These are phyloP conservation scores for Phytophthora gonapodyides DNA, from an alignment of 352 stramenopile genomes.

Conservation along the genomic window DNA sequence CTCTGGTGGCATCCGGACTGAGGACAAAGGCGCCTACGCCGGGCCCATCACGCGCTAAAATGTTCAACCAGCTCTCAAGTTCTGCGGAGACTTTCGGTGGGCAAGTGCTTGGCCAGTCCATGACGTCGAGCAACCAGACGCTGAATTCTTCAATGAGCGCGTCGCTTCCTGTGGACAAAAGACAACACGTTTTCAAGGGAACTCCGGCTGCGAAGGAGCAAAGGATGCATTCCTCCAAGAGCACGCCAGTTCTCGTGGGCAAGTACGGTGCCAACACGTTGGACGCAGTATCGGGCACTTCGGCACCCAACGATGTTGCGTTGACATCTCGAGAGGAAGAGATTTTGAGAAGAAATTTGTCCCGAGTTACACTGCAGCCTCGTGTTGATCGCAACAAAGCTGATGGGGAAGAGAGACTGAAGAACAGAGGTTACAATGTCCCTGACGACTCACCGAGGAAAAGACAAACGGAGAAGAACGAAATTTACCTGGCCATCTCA, in stretches of 20 bases:
- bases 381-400: slow-evolving; percentile 50
- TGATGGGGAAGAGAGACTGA: slow-evolving; percentile 26
- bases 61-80: not conserved
- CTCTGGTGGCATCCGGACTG: slow-evolving; percentile 55
- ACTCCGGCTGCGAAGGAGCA: slow-evolving; percentile 1
- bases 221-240: slow-evolving; percentile 19
- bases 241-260: slow-evolving; percentile 14
- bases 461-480: slow-evolving; percentile 22
- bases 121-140: slow-evolving; percentile 14
- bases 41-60: not conserved
- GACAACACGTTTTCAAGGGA: not conserved
- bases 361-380: slow-evolving; percentile 57
- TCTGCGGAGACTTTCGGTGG: not conserved
- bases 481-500: slow-evolving; percentile 65
- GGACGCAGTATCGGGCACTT: slow-evolving; percentile 4
- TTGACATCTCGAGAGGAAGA: slow-evolving; percentile 44
- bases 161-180: not conserved
- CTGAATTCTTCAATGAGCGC: not conserved
- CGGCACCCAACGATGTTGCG: slow-evolving; percentile 3
- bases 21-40: slow-evolving; percentile 14
- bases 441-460: slow-evolving; percentile 8
- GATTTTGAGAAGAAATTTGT: slow-evolving; percentile 64
- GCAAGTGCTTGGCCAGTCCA: not conserved
- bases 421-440: slow-evolving; percentile 24
- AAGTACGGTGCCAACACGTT: slow-evolving; percentile 6